Percentiles rank a stretch among this genome's conserved stretches.
Evolutionary conservation across 1,284 basidiomycete genomes (phyloP).

Genomic region (Microbotryum violaceum): DNA sequence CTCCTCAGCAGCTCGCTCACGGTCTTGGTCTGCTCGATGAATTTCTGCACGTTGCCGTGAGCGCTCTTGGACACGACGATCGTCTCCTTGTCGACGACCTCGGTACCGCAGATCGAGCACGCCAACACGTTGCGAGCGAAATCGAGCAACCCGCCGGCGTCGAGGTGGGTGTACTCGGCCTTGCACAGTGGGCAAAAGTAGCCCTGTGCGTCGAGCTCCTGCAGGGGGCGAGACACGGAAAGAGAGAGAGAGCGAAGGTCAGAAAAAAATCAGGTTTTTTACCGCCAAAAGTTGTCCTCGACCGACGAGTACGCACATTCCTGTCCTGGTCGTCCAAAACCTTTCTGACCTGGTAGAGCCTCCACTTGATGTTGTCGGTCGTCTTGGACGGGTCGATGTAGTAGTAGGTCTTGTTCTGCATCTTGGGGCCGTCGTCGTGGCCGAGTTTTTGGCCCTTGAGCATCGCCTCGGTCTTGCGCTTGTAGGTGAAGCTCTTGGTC

Average conservation of each 20-base stretch:
- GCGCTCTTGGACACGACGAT: constrained; percentile 72
- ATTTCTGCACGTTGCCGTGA: constrained; percentile 89
- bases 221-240: constrained; percentile 1
- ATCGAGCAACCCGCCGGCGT: constrained; percentile 74
- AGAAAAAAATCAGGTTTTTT: neutral
- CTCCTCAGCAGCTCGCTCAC: constrained; percentile 78
- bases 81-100: constrained; percentile 86
- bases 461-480: neutral
- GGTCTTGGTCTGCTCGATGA: constrained; percentile 83
- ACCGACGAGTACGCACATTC: constrained; percentile 50
- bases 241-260: neutral
- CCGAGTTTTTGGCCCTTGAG: constrained; percentile 45
- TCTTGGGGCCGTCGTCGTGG: constrained; percentile 64
- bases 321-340: constrained; percentile 78
- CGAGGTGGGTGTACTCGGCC: constrained; percentile 74
- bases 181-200: constrained; percentile 89
- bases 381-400: constrained; percentile 93
- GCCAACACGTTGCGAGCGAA: constrained; percentile 53
- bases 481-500: neutral
- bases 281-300: neutral
- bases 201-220: constrained; percentile 93
- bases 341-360: constrained; percentile 86
- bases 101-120: constrained; percentile 59
- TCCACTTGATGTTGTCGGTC: constrained; percentile 95
- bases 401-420: constrained; percentile 79